Conservation (phyloP, 1,139 yeast species). For the Saccharomycopsis hybrid region DNA sequence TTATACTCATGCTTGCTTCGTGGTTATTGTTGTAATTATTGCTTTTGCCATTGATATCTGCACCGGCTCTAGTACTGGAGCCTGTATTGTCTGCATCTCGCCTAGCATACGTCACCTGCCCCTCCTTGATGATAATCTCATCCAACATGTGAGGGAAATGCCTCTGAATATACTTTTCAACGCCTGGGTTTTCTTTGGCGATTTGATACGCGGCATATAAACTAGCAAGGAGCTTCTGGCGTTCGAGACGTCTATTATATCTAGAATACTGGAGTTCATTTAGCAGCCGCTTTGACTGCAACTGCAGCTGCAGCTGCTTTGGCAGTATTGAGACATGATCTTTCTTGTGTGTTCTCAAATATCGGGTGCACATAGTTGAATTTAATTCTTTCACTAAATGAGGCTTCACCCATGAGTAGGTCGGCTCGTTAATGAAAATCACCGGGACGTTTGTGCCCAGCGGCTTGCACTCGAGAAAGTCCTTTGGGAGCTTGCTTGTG, state of each 20-base stretch:
- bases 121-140: background rate
- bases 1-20: too few species aligned
- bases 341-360: too few species aligned
- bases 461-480: conserved; percentile 6
- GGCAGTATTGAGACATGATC: too few species aligned
- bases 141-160: background rate
- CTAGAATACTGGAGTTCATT: too few species aligned
- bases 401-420: conserved; percentile 4
- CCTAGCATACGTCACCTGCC: too few species aligned
- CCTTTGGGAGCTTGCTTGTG: conserved; percentile 2
- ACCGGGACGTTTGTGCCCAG: background rate
- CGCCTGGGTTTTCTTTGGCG: background rate
- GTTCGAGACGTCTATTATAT: too few species aligned
- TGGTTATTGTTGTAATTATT: too few species aligned
- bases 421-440: conserved; percentile 5
- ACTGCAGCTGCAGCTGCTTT: too few species aligned
- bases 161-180: background rate
- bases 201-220: background rate
- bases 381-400: background rate
- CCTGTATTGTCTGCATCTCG: too few species aligned
- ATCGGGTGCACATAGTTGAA: background rate
- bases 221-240: background rate
- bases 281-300: too few species aligned
- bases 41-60: too few species aligned
- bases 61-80: too few species aligned